Evolutionary conservation across 2,329 filamentous ascomycete genomes (phyloP), one percentile per base, ranked within the genome.

Genomic region (Paraphaeosphaeria minitans): DNA sequence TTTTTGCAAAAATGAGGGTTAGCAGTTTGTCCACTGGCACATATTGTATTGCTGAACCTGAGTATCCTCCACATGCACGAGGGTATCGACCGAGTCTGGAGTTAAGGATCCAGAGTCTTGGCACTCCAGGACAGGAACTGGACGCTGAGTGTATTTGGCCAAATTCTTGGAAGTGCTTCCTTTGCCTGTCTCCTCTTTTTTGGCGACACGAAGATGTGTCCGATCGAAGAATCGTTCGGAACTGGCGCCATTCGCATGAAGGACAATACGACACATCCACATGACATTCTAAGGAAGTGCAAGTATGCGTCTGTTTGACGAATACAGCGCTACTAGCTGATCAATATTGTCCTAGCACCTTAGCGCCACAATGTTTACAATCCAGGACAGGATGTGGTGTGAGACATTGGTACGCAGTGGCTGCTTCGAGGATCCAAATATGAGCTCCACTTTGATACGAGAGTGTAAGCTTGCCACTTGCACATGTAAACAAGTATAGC

Each of bases 1-100:
- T 96, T 96, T 72, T 60, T 54, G 8, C 68, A 70, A 55, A 69
- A 62, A 29, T 67, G 54, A 66, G 37, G 22, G 33, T 39, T 13
- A 37, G 31, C 22, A 12, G 9, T 16, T 45, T 43, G 14, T 27
- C 10, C 10, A 27, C n/a, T 19, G 19, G 19, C 19, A 21, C 19
- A 2, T 7, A 4, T 7, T 12, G 19, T 9, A 19, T 12, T 22
- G 41, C 19, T 43, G 19, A 43, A 43, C 41, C 7, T n/a, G n/a
- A n/a, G 4, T 43, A 1, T 22, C n/a, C n/a, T 22, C 41, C 4
- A 13, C 19, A 16, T 43, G 6, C 19, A 10, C 7, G 19, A 12
- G 9, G 41, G 13, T 22, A 9, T 19, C n/a, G 19, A 7, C 19
- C 19, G 5, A 43, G 10, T 43, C 19, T 22, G 19, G 19, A 43